Evolutionary conservation across 139 green algal genomes (phyloP).

Genomic region (Chlamydomonas sphaeroides): DNA sequence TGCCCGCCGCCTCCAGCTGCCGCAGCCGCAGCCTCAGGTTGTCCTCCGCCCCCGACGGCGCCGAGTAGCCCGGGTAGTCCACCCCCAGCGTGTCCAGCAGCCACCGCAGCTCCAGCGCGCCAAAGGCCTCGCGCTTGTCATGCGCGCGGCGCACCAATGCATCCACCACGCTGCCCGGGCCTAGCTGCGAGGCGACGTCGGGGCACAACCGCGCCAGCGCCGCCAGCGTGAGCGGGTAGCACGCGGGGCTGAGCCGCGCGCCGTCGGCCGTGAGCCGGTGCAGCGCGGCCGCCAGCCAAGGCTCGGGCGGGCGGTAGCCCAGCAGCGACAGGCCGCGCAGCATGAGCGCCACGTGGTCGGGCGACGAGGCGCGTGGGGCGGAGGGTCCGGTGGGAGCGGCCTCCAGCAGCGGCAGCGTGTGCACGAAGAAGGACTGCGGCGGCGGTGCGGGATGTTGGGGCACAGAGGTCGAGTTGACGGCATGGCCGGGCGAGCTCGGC

Average conservation of each 20-base stretch:
- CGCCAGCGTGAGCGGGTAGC: constrained; percentile 10
- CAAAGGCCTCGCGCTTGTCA: neutral
- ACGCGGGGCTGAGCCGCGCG: constrained; percentile 2
- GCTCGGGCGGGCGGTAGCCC: constrained; percentile 18
- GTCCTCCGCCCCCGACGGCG: neutral
- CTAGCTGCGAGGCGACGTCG: constrained; percentile 1
- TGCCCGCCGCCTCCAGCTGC: neutral
- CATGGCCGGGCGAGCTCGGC: too few species aligned
- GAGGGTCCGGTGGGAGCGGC: neutral
- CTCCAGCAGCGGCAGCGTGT: neutral
- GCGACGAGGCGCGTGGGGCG: neutral
- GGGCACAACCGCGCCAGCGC: constrained; percentile 6
- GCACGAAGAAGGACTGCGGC: constrained; percentile 32
- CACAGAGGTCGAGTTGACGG: too few species aligned
- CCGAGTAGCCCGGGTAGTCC: neutral
- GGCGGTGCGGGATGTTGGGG: too few species aligned
- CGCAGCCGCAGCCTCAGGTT: neutral
- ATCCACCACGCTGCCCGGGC: neutral
- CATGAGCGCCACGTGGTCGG: constrained; percentile 22
- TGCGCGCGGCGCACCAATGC: neutral
- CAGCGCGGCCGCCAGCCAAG: constrained; percentile 16
- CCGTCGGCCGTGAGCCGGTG: neutral
- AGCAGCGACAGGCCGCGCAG: constrained; percentile 23
- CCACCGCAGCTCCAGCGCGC: constrained; percentile 3
- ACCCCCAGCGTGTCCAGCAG: constrained; percentile 4